Percentiles rank a stretch among this genome's conserved stretches.
Evolutionary conservation across 805 yeast genomes (phyloP).

Genomic region (Nadsonia fulvescens): DNA sequence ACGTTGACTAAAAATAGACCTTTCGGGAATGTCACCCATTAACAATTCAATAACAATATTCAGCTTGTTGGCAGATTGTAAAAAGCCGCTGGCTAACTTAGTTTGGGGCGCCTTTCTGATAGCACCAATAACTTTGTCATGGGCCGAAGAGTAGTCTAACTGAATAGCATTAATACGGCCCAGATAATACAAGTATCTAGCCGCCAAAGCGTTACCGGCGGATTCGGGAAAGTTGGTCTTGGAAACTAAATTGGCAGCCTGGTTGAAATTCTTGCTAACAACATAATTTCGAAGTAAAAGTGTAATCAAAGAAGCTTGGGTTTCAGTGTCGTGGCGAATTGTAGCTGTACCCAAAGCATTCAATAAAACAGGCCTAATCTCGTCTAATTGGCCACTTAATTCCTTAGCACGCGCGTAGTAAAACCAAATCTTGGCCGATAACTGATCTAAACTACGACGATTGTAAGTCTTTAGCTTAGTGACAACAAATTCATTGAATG

Average conservation of each 20-base stretch:
- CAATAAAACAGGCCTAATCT: conserved; percentile 55
- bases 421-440: conserved; percentile 87
- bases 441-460: conserved; percentile 67
- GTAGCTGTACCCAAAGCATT: conserved; percentile 72
- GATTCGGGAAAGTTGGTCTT: conserved; percentile 76
- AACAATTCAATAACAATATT: conserved; percentile 76
- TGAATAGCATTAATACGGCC: conserved; percentile 87
- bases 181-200: conserved; percentile 79
- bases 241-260: conserved; percentile 76
- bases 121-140: conserved; percentile 83
- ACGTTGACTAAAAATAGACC: conserved; percentile 50
- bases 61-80: conserved; percentile 78
- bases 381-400: conserved; percentile 27
- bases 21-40: conserved; percentile 93
- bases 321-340: conserved; percentile 80
- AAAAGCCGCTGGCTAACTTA: conserved; percentile 62
- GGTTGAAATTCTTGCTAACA: conserved; percentile 59
- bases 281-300: conserved; percentile 67
- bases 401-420: conserved; percentile 70
- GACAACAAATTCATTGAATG: conserved; percentile 20
- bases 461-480: conserved; percentile 38
- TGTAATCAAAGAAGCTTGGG: conserved; percentile 77
- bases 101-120: conserved; percentile 94
- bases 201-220: conserved; percentile 77
- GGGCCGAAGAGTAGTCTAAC: conserved; percentile 78